A percentile compares a stretch with the other conserved stretches of the same genome.
These are phyloP conservation scores for Botryotinia convoluta DNA, from an alignment of 2,329 filamentous ascomycete genomes.

Conservation along the genomic window DNA sequence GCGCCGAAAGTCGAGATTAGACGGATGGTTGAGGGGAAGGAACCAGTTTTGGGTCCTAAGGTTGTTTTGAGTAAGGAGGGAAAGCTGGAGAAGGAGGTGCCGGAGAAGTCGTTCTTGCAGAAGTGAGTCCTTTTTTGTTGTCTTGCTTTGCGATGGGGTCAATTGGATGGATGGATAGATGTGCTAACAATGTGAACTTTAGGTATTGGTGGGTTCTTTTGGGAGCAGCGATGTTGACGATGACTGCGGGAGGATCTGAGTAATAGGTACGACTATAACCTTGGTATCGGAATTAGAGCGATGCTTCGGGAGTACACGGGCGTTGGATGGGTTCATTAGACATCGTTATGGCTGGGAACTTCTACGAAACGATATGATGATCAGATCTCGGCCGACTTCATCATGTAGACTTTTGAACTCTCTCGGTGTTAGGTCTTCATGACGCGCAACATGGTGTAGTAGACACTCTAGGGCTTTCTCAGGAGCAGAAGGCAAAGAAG, in stretches of 20 bases:
- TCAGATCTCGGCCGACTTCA: too few relatives aligned
- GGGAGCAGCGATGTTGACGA: constrained; percentile 51
- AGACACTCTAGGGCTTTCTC: background rate
- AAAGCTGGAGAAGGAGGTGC: constrained; percentile 52
- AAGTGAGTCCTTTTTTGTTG: constrained; percentile 50
- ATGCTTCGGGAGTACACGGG: background rate
- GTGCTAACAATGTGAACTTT: constrained; percentile 6
- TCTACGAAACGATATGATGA: background rate
- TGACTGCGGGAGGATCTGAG: constrained; percentile 51
- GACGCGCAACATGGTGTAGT: background rate
- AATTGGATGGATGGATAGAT: background rate
- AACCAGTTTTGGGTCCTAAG: constrained; percentile 61
- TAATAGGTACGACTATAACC: constrained; percentile 28
- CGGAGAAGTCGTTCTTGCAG: constrained; percentile 64
- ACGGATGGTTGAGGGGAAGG: constrained; percentile 48
- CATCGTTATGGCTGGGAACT: background rate
- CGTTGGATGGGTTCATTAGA: background rate
- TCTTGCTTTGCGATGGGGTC: background rate
- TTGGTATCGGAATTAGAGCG: background rate
- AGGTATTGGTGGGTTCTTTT: constrained; percentile 64
- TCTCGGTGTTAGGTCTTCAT: background rate
- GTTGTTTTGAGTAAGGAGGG: constrained; percentile 61
- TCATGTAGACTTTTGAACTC: too few relatives aligned
- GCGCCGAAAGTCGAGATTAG: constrained; percentile 57
- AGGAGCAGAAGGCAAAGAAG: background rate